Percentiles rank a stretch among this genome's conserved stretches.
Evolutionary conservation across 108 stramenopile genomes (phyloP).

Genomic region (Stephanodiscus minutulus): DNA sequence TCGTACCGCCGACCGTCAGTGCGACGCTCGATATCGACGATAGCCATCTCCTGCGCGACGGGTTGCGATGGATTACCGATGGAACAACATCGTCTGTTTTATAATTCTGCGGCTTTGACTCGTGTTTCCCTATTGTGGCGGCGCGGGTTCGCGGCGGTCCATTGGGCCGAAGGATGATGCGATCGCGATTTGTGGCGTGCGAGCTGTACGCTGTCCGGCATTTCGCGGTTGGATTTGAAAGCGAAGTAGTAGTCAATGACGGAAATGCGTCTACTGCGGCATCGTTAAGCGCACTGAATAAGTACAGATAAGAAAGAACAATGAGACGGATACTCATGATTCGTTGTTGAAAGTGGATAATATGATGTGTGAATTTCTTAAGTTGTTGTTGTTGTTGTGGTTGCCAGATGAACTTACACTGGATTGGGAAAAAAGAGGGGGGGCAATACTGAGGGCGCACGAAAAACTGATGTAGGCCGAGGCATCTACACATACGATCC

Average conservation of each 20-base stretch:
- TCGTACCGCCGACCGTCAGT: not conserved
- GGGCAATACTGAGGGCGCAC: no score
- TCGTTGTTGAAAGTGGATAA: not conserved
- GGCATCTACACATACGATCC: no score
- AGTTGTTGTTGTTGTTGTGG: no score
- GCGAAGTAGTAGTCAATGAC: no score
- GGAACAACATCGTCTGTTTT: not conserved
- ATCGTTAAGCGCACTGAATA: not conserved
- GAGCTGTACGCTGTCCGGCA: not conserved
- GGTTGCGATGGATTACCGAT: not conserved
- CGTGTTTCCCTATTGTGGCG: not conserved
- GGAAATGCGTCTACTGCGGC: not conserved
- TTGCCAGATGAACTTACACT: no score
- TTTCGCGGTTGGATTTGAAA: not conserved
- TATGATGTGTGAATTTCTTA: no score
- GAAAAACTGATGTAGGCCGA: no score
- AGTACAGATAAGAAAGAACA: not conserved
- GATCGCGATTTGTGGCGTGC: not conserved
- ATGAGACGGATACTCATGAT: not conserved
- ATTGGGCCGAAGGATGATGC: not conserved
- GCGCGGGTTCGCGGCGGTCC: not conserved
- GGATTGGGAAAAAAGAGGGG: no score
- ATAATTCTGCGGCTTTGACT: not conserved
- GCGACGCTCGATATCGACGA: not conserved
- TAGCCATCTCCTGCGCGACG: slow-evolving; percentile 29